These are phyloP conservation scores for Cercospora sp. DNA, from an alignment of 2,329 filamentous ascomycete genomes.

Conservation along the genomic window DNA sequence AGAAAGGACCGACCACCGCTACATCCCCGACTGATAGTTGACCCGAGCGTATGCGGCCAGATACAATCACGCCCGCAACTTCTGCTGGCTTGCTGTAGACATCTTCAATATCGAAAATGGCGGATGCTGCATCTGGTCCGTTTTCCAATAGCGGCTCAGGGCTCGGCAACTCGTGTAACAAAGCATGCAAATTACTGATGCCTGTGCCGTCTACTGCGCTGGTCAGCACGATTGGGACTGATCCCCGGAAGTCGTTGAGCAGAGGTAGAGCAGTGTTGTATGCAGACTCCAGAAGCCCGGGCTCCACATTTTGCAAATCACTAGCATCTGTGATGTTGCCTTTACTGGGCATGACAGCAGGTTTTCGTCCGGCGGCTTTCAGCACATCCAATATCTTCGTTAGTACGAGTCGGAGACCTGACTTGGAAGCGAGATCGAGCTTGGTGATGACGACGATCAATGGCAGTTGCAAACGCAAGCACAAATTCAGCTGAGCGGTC, in stretches of 20 bases:
- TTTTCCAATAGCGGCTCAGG: slow-evolving; percentile 48
- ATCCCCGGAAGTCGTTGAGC: slow-evolving; percentile 46
- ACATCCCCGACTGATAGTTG: slow-evolving; percentile 74
- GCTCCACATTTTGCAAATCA: slow-evolving; percentile 59
- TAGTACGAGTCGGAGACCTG: slow-evolving; percentile 68
- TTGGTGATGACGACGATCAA: slow-evolving; percentile 87
- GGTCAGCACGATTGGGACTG: slow-evolving; percentile 83
- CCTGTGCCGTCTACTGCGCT: slow-evolving; percentile 84
- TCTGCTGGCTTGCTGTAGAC: slow-evolving; percentile 66
- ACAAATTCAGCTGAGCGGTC: slow-evolving; percentile 79
- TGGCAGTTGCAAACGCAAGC: slow-evolving; percentile 75
- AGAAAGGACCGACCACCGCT: slow-evolving; percentile 74
- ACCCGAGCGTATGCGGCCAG: slow-evolving; percentile 80
- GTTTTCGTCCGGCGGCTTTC: slow-evolving; percentile 72
- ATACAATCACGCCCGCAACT: slow-evolving; percentile 61
- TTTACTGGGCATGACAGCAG: slow-evolving; percentile 63
- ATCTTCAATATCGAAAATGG: slow-evolving; percentile 86
- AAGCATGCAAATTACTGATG: slow-evolving; percentile 76
- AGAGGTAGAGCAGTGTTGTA: slow-evolving; percentile 58
- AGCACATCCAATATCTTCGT: slow-evolving; percentile 73
- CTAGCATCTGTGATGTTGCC: slow-evolving; percentile 38
- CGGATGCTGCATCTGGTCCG: slow-evolving; percentile 30
- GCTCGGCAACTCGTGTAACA: slow-evolving; percentile 74
- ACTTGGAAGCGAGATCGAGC: slow-evolving; percentile 77
- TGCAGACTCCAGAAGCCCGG: slow-evolving; percentile 59